A percentile compares a stretch with the other conserved stretches of the same genome.
Conservation (phyloP, 768 basidiomycete genomes). For the Crassisporium funariophilum region DNA sequence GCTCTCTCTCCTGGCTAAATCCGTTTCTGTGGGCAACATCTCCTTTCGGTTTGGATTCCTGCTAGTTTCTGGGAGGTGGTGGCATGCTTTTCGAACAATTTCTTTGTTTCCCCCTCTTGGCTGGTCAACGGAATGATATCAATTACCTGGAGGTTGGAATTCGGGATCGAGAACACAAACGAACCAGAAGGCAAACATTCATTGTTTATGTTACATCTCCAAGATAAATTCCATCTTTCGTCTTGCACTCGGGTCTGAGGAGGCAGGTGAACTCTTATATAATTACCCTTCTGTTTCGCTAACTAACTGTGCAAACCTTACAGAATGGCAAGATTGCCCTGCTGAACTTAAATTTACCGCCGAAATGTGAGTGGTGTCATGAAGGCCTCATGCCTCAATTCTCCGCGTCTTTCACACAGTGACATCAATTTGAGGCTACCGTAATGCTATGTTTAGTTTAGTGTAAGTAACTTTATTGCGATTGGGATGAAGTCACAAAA, state of each 20-base stretch:
- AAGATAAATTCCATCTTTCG: no score
- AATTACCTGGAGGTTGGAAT: conserved; percentile 59
- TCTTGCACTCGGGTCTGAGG: no score
- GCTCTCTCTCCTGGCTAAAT: not conserved
- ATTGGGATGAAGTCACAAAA: conserved; percentile 50
- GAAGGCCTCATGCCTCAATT: no score
- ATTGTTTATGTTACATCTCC: no score
- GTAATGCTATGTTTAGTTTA: conserved; percentile 24
- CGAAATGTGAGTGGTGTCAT: conserved; percentile 39
- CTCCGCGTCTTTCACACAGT: not conserved
- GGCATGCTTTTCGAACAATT: no score
- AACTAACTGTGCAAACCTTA: conserved; percentile 9
- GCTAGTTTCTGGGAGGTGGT: no score
- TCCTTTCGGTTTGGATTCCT: no score
- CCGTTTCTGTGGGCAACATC: not conserved
- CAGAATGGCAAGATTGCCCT: conserved; percentile 58
- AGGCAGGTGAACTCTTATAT: no score
- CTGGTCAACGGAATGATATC: conserved; percentile 55
- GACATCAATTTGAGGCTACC: conserved; percentile 1
- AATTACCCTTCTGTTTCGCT: not conserved
- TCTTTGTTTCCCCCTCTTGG: no score
- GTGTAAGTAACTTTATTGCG: conserved; percentile 54
- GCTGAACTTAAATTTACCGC: conserved; percentile 51
- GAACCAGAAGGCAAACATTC: conserved; percentile 50
- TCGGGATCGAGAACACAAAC: conserved; percentile 48